A percentile compares a stretch with the other conserved stretches of the same genome.
These are phyloP conservation scores for Debaryomyces udenii DNA, from an alignment of 1,139 yeast genomes.

Conservation along the genomic window DNA sequence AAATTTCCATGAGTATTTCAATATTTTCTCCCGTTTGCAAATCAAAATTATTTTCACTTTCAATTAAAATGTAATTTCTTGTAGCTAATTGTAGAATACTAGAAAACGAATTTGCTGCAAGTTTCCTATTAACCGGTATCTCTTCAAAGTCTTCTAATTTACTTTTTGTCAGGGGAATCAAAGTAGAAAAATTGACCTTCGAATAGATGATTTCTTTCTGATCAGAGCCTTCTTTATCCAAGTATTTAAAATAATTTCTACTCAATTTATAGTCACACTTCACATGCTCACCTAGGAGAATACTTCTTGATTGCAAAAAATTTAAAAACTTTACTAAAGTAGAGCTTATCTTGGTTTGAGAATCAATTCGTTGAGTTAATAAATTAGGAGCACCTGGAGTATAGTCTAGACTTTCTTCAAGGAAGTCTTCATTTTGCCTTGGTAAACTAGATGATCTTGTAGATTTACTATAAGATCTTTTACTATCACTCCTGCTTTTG, in stretches of 20 bases:
- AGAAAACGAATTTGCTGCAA: slow-evolving; percentile 44
- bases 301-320: slow-evolving; percentile 16
- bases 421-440: slow-evolving; percentile 4
- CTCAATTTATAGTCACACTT: slow-evolving; percentile 10
- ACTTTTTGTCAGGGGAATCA: slow-evolving; percentile 16
- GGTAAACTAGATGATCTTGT: slow-evolving; percentile 6
- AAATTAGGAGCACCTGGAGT: slow-evolving; percentile 15
- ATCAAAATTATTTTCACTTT: slow-evolving; percentile 3
- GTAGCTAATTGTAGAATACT: slow-evolving; percentile 43
- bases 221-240: slow-evolving; percentile 7
- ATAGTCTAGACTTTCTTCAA: slow-evolving; percentile 15
- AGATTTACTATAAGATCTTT: slow-evolving; percentile 1
- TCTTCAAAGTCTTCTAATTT: slow-evolving; percentile 20
- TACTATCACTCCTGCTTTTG: slow-evolving; percentile 18
- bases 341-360: slow-evolving; percentile 11
- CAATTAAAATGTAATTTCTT: slow-evolving; percentile 13
- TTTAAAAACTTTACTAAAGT: slow-evolving; percentile 18
- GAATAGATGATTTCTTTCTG: slow-evolving; percentile 8
- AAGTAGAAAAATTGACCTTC: slow-evolving; percentile 10
- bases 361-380: slow-evolving; percentile 12
- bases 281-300: slow-evolving; percentile 13
- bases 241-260: slow-evolving; percentile 8
- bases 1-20: slow-evolving; percentile 10
- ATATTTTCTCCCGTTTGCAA: slow-evolving; percentile 12
- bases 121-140: slow-evolving; percentile 20